Base-by-base conservation (phyloP, 2,329 filamentous ascomycete genomes). In the Leptographium lundbergii region DNA sequence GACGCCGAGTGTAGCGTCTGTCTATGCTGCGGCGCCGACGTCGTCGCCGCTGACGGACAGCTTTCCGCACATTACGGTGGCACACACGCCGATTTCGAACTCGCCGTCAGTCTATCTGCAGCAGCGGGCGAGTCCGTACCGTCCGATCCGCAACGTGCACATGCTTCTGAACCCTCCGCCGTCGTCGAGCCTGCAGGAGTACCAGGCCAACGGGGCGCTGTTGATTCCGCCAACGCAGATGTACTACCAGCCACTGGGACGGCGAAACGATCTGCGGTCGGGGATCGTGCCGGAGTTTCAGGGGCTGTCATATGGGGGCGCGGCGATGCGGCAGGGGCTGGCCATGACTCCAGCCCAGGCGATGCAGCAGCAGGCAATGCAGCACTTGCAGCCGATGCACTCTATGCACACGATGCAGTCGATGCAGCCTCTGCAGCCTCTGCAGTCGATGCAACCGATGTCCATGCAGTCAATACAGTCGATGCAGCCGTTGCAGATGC, bases 101-200 rank as follows among this genome's bases (percentile, higher is more conserved):
- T 97, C 94, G 36, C 92, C 92, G 0, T 91, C 88, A 13, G 83
- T 89, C 67, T 95, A 95, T 72, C 77, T 96, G 45, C 87, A 89
- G 67, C 89, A 96, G 69, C 83, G 94, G 59, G 86, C 88, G 63
- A 97, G 92, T 59, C 94, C 94, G 3, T 97, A 97, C 72, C 88
- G 90, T 63, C 92, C 92, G 1, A 87, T 96, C 47, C 87, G 91
- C 57, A 82, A 89, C 61, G 89, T 96, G 61, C 91, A 94, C 65
- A 95, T 90, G 0, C 81, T 97, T n/a, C 78, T 96, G 34, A 90
- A 94, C 60, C 91, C 91, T 36, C 89, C 91, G 7, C 88, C 91
- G 0, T 88, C 89, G 27, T 80, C 84, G 10, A 89, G 89, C 9
- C 80, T 95, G 63, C 86, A 92, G 63, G 81, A 88, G 65, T 87